Percentiles rank a stretch among this genome's conserved stretches.
phyloP scores from a whole-genome alignment of 2,329 filamentous ascomycete genomes.

The Ophiostoma sp. region DNA sequence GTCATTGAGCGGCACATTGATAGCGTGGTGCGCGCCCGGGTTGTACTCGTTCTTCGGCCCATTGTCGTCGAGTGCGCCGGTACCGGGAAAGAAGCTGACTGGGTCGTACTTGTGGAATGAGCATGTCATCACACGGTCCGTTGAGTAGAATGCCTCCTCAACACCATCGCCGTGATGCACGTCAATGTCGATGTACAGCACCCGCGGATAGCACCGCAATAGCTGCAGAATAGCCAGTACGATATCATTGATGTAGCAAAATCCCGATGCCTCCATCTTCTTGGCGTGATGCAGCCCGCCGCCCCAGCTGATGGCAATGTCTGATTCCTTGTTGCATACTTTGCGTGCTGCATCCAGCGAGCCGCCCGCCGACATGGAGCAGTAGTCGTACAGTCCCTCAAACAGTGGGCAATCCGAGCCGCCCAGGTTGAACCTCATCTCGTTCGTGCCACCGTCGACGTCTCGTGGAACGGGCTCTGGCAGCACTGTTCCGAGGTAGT shows the following conservation, averaged over 20 bases:
- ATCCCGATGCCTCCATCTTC: constrained; percentile 86
- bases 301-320: constrained; percentile 97
- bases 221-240: constrained; percentile 89
- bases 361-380: constrained; percentile 84
- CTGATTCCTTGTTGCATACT: constrained; percentile 76
- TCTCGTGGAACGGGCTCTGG: constrained; percentile 60
- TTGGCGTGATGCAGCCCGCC: constrained; percentile 96
- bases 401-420: constrained; percentile 95
- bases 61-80: constrained; percentile 78
- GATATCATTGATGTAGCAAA: constrained; percentile 99
- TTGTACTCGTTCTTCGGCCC: constrained; percentile 79
- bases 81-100: constrained; percentile 78
- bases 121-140: constrained; percentile 79
- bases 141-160: constrained; percentile 78
- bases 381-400: constrained; percentile 91
- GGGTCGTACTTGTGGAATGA: constrained; percentile 97
- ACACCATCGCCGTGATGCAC: constrained; percentile 83
- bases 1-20: constrained; percentile 86
- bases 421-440: constrained; percentile 74
- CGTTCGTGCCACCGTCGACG: constrained; percentile 50
- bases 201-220: constrained; percentile 71
- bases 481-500: constrained; percentile 71
- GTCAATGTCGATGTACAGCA: constrained; percentile 90
- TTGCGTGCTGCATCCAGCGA: constrained; percentile 88
- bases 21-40: constrained; percentile 77